Evolutionary conservation across 305 asterid species (phyloP), one percentile per base, ranked within the genome.

Genomic region (Plantago lanceolata): DNA sequence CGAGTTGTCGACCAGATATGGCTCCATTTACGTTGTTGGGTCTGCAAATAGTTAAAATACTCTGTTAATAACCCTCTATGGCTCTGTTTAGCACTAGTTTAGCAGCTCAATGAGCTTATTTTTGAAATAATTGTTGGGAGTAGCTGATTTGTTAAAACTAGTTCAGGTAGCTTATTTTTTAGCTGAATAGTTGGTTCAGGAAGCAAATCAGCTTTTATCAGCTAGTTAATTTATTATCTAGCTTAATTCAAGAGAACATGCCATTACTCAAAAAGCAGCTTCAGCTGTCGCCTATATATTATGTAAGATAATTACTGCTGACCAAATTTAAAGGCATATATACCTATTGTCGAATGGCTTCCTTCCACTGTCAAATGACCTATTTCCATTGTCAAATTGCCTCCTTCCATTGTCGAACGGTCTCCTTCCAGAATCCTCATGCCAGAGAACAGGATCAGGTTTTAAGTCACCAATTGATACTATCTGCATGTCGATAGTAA

Each of bases 391-490:
- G 60, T 56, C 60, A 56, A 6, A 56, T n/a, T n/a, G 60, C 21
- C 11, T 56, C 97, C 95, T 85, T 70, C 91, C 87, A 58, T 84
- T 85, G 66, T 90, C 99, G 66, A 58, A 76, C 21, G 84, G 96
- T 76, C 79, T 81, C 80, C 96, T 79, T 57, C 97, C 96, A 48
- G 81, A 64, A 72, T 93, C 95, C 80, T 90, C 96, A 31, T 93
- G 99, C 99, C 99, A 93, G 54, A 90, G 90, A 66, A 66, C 85
- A 26, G 97, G 97, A 1, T 78, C 94, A 6, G 99, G 95, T 81
- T 81, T 83, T 56, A 93, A 71, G 78, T 93, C 97, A 68, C 84
- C 90, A 18, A 75, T 24, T 6, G 87, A 66, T 60, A 93, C 99
- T 68, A 40, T 80, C 97, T 93, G 81, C 68, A 75, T 37, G 67